phyloP scores from a whole-genome alignment of 2,329 filamentous ascomycete species.

The Rhytidhysteron rufulum region DNA sequence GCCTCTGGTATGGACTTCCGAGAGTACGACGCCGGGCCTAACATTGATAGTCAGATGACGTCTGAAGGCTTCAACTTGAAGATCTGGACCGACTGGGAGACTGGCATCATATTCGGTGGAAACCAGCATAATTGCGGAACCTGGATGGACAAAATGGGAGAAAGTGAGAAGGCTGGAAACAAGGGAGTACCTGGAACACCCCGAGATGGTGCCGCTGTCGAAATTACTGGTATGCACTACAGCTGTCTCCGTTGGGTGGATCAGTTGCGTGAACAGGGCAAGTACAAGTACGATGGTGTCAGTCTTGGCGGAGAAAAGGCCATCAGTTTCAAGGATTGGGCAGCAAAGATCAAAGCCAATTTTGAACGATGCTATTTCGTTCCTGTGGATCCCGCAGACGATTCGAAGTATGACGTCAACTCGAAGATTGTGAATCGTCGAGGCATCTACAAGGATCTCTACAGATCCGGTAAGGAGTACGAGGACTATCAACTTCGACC shows the following conservation, averaged over 20 bases:
- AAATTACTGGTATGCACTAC: conserved; percentile 91
- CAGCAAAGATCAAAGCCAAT: conserved; percentile 70
- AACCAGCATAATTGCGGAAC: conserved; percentile 95
- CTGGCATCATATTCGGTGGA: conserved; percentile 87
- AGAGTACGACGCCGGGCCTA: conserved; percentile 87
- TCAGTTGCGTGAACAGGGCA: conserved; percentile 61
- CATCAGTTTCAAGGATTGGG: conserved; percentile 77
- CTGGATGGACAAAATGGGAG: conserved; percentile 99
- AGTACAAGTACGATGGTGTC: conserved; percentile 72
- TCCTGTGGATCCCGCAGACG: conserved; percentile 65
- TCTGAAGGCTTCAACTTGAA: conserved; percentile 89
- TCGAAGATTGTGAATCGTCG: conserved; percentile 75
- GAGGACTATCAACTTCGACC: conserved; percentile 95
- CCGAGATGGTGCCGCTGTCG: conserved; percentile 88
- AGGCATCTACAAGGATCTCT: conserved; percentile 97
- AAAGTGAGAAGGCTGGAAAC: conserved; percentile 82
- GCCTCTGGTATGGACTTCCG: conserved; percentile 86
- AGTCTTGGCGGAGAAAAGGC: conserved; percentile 56
- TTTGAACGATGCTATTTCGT: conserved; percentile 94
- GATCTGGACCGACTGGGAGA: conserved; percentile 85
- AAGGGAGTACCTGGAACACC: conserved; percentile 96
- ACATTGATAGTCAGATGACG: conserved; percentile 89
- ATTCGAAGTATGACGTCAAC: conserved; percentile 76
- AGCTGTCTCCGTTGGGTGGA: conserved; percentile 81
- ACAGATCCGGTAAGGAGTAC: conserved; percentile 89